Evolutionary conservation across 1,284 basidiomycete species (phyloP), one percentile per base, ranked within the genome.

Genomic region (Ganoderma resinaceum): DNA sequence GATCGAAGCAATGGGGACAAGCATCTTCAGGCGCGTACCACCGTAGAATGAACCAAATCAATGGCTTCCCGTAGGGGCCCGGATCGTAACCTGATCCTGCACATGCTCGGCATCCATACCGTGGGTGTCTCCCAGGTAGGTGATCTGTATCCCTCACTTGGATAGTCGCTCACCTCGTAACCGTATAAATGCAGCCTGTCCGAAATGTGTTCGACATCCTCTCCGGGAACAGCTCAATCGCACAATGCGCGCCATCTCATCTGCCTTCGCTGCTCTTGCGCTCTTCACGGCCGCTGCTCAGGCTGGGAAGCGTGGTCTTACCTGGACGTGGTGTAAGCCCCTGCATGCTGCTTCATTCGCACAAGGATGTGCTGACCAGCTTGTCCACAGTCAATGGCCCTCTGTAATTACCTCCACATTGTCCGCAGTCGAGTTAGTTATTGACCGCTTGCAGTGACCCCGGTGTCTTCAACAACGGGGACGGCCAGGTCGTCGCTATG

Each of bases 281-380:
- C 58, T 60, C 37, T 60, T 60, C 58, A 40, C 58, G 35, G 58
- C 38, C 37, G 58, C 37, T 26, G 58, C 58, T 26, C 58, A 60
- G 58, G 58, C 58, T 12, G 58, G 58, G 37, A 60, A 60, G 58
- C 58, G 58, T 60, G 58, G 58, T 60, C 58, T 60, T 38, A 60
- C 58, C 35, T 60, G 58, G 58, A 26, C 58, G 23, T 60, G 23
- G 7, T 60, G 58, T 60, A 37, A 40, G 58, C 37, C 23, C 12
- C 9, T 23, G 2, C 23, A 38, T 58, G 20, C 35, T 40, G 37
- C 18, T 38, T 12, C 16, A 40, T 12, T 16, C 18, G n/a, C 31
- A 20, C 11, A 5, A 16, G 12, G 35, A 26, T 42, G 58, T 42
- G 5, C 58, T 60, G 23, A 60, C 35, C 14, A 26, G 2, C 6